Evolutionary conservation across 2,329 filamentous ascomycete genomes (phyloP).

Genomic region (Beauveria rudraprayagi): DNA sequence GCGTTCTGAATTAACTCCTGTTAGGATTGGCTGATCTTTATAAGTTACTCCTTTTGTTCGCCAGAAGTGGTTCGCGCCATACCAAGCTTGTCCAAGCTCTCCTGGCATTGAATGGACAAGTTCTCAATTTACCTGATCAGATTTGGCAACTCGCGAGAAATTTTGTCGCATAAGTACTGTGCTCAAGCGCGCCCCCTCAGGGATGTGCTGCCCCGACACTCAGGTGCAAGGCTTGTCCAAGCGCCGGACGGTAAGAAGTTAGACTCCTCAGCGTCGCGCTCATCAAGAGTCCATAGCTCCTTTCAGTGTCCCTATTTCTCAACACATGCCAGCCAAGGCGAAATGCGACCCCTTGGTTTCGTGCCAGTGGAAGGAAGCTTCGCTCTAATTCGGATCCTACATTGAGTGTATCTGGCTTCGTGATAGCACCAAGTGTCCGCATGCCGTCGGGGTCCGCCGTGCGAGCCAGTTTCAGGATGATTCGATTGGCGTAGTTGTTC

Average conservation of each 20-base stretch:
- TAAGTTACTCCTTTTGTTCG: conserved; percentile 42
- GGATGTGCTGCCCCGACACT: conserved; percentile 36
- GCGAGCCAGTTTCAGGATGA: too few species aligned
- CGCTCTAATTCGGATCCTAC: not conserved
- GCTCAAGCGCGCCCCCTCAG: conserved; percentile 43
- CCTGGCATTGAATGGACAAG: too few species aligned
- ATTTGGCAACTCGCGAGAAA: conserved; percentile 36
- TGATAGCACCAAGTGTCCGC: conserved; percentile 33
- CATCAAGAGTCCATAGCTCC: conserved; percentile 14
- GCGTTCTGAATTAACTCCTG: conserved; percentile 13
- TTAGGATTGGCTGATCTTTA: conserved; percentile 31
- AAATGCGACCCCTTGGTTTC: conserved; percentile 43
- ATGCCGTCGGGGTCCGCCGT: too few species aligned
- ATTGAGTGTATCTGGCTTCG: conserved; percentile 34
- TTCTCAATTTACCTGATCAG: conserved; percentile 34
- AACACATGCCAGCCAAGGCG: conserved; percentile 46
- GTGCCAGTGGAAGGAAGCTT: not conserved
- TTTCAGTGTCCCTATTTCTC: conserved; percentile 29
- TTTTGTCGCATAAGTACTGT: conserved; percentile 40
- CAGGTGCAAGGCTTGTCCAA: conserved; percentile 29
- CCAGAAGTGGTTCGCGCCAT: conserved; percentile 32
- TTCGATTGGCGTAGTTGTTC: too few species aligned
- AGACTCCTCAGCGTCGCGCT: conserved; percentile 32
- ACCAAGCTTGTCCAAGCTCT: conserved; percentile 39
- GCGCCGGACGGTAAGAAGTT: conserved; percentile 35